These are phyloP conservation scores for Kappamyces sp. DNA, from an alignment of 192 early-diverging fungal species.

Conservation along the genomic window DNA sequence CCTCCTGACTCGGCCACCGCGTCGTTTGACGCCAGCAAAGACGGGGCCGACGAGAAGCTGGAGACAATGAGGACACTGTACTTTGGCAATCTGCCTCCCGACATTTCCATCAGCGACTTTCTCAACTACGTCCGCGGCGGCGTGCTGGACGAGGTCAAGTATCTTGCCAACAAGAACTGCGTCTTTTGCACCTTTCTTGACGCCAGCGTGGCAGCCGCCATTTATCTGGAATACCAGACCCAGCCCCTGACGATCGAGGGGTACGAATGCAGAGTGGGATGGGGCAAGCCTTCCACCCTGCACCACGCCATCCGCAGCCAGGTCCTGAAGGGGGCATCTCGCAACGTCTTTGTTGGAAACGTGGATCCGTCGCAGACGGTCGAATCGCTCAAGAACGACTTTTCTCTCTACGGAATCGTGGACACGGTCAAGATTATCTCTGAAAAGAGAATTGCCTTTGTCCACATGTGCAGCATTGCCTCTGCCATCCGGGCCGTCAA, in stretches of 20 bases:
- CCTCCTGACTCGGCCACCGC: too few relatives aligned
- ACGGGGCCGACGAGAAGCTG: too few relatives aligned
- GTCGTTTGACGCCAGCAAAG: too few relatives aligned
- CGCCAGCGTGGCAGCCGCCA: constrained; percentile 50
- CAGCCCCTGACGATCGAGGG: constrained; percentile 48
- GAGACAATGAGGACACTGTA: constrained; percentile 68
- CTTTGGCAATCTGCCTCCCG: constrained; percentile 68
- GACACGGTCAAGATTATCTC: constrained; percentile 64
- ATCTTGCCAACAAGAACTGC: constrained; percentile 72
- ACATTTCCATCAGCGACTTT: constrained; percentile 54
- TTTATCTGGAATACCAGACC: constrained; percentile 49
- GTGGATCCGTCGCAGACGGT: constrained; percentile 60
- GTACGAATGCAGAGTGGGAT: constrained; percentile 67
- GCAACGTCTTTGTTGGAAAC: constrained; percentile 79
- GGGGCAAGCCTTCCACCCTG: constrained; percentile 59
- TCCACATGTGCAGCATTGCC: constrained; percentile 67
- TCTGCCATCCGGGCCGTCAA: constrained; percentile 72
- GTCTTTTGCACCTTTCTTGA: constrained; percentile 80
- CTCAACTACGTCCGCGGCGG: constrained; percentile 68
- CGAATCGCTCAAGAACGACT: constrained; percentile 47
- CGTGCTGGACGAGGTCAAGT: constrained; percentile 60
- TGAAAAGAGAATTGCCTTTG: constrained; percentile 79
- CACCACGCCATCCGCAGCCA: constrained; percentile 52
- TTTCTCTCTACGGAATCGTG: constrained; percentile 64
- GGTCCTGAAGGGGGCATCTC: constrained; percentile 61